Conservation (phyloP, 208 protist species). For the Trypanosoma lewisi region DNA sequence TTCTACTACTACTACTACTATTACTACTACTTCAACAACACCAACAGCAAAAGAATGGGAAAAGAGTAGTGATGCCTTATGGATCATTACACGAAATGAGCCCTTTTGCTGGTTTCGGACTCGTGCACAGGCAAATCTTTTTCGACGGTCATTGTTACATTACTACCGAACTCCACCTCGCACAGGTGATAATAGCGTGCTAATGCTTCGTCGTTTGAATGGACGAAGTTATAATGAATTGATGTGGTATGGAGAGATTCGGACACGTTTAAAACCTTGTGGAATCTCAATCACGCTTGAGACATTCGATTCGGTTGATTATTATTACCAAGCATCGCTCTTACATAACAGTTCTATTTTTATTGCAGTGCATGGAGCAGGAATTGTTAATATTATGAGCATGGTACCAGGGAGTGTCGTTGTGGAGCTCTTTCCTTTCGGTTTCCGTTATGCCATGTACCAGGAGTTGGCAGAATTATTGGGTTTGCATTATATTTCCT, state of each 20-base stretch:
- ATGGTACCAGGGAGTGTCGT: conserved; percentile 29
- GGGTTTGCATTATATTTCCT: conserved; percentile 22
- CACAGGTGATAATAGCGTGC: neutral
- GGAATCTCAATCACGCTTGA: conserved; percentile 9
- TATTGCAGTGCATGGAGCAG: conserved; percentile 31
- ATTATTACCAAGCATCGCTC: conserved; percentile 14
- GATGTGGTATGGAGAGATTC: conserved; percentile 3
- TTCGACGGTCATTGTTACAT: conserved; percentile 20
- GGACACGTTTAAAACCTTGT: conserved; percentile 1
- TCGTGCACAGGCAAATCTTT: conserved; percentile 20
- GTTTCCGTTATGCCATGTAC: conserved; percentile 35
- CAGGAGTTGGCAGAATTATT: conserved; percentile 31
- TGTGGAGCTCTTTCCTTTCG: conserved; percentile 33
- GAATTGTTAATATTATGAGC: conserved; percentile 27
- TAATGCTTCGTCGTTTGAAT: conserved; percentile 12
- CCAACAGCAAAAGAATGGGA: too few species aligned
- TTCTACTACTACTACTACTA: neutral
- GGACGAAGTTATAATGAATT: conserved; percentile 23
- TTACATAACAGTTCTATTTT: conserved; percentile 27
- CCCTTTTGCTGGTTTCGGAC: conserved; percentile 34
- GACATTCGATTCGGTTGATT: conserved; percentile 10
- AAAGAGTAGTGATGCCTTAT: neutral
- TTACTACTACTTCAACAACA: too few species aligned
- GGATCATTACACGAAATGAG: conserved; percentile 12
- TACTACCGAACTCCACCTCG: conserved; percentile 8